A percentile compares a stretch with the other conserved stretches of the same genome.
Evolutionary conservation across 1,284 basidiomycete genomes (phyloP).

Genomic region (Acaromyces ingoldii): DNA sequence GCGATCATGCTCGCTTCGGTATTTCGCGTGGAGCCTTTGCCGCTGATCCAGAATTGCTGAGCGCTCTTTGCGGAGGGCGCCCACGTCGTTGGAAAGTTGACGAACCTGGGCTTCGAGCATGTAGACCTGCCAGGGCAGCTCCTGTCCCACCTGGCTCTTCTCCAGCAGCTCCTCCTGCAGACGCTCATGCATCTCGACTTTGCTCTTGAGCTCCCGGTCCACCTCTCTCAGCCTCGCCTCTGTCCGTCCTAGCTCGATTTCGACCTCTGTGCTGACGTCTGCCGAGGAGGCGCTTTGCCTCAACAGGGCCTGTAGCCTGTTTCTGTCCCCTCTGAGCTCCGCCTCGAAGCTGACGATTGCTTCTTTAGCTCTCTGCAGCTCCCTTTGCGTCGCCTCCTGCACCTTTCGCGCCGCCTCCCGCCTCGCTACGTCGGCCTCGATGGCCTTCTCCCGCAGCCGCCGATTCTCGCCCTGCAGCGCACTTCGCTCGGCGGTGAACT

Average conservation of each 20-base stretch:
- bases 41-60: conserved; percentile 22
- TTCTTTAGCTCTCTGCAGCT: conserved; percentile 2
- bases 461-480: conserved; percentile 7
- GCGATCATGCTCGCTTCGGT: conserved; percentile 10
- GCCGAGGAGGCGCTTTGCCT: background rate
- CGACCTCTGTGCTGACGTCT: background rate
- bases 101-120: conserved; percentile 22
- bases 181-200: conserved; percentile 16
- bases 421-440: background rate
- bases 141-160: conserved; percentile 4
- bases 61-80: conserved; percentile 22
- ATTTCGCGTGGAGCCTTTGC: conserved; percentile 20
- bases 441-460: background rate
- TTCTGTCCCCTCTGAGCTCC: conserved; percentile 6
- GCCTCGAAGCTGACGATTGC: conserved; percentile 3
- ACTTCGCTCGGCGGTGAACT: background rate
- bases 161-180: conserved; percentile 26
- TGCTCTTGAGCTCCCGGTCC: conserved; percentile 4
- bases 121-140: conserved; percentile 14
- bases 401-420: conserved; percentile 1
- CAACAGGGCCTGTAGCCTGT: background rate
- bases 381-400: conserved; percentile 2
- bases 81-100: conserved; percentile 19
- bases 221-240: background rate
- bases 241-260: conserved; percentile 4